Conservation (phyloP, 1,139 yeast species). For the Hyphopichia burtonii region DNA sequence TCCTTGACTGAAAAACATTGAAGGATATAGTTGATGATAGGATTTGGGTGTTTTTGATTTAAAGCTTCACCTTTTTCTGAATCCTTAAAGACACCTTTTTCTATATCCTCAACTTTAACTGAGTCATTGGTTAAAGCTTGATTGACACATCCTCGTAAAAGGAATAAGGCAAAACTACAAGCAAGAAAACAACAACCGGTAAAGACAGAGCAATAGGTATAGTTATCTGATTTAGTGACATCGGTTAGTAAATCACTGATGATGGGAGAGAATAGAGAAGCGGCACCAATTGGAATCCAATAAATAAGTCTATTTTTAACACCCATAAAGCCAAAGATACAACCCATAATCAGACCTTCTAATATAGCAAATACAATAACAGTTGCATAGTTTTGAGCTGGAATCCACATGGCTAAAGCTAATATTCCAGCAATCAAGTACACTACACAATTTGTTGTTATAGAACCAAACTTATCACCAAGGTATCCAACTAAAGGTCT, state of each 20-base stretch:
- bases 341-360: conserved; percentile 24
- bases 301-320: background rate
- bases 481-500: conserved; percentile 47
- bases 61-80: background rate
- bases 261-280: background rate
- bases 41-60: background rate
- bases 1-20: background rate
- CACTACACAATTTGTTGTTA: conserved; percentile 38
- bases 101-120: background rate
- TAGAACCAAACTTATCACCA: conserved; percentile 46
- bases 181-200: conserved; percentile 5
- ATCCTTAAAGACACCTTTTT: too few relatives aligned
- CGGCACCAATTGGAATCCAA: background rate
- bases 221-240: background rate
- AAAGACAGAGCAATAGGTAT: background rate
- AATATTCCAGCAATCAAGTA: conserved; percentile 34
- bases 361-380: conserved; percentile 24
- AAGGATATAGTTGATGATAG: background rate
- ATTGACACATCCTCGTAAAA: conserved; percentile 43
- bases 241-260: background rate
- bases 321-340: conserved; percentile 10
- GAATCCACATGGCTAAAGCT: conserved; percentile 61
- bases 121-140: background rate
- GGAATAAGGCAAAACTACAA: conserved; percentile 34
- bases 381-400: conserved; percentile 53